Percentiles rank a stretch among this genome's conserved stretches.
Conservation (phyloP, 106 monocot genomes). For the Acorus calamus region DNA sequence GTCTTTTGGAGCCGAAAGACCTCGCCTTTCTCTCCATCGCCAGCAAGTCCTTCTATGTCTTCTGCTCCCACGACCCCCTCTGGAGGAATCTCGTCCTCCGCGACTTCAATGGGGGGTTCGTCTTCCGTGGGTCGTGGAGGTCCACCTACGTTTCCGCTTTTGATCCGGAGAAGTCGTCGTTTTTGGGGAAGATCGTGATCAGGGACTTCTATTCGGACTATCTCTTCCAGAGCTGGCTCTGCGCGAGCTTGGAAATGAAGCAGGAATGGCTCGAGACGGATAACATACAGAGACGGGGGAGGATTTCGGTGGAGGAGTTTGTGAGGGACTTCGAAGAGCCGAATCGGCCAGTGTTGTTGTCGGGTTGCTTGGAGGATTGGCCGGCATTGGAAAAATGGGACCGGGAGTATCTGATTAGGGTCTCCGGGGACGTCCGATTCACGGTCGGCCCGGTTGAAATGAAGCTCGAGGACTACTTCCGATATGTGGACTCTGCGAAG, state of each 20-base stretch:
- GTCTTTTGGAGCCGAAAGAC: constrained; percentile 40
- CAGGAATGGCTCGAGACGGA: constrained; percentile 71
- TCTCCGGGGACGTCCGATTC: constrained; percentile 49
- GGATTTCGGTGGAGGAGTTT: constrained; percentile 67
- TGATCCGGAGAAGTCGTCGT: too few species aligned
- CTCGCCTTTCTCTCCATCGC: constrained; percentile 43
- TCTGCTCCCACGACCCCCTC: constrained; percentile 83
- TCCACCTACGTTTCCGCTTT: constrained; percentile 39
- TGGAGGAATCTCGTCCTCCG: constrained; percentile 69
- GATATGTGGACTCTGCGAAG: constrained; percentile 36
- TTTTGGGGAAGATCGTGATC: constrained; percentile 11
- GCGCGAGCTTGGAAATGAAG: constrained; percentile 89
- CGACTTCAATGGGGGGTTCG: constrained; percentile 39
- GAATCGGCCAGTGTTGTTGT: constrained; percentile 78
- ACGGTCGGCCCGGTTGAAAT: constrained; percentile 84
- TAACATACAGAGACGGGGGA: constrained; percentile 48
- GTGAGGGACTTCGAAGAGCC: constrained; percentile 63
- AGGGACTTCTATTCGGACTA: constrained; percentile 84
- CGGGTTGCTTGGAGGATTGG: constrained; percentile 66
- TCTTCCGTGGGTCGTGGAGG: constrained; percentile 59
- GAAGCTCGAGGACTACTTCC: constrained; percentile 55
- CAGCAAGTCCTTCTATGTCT: constrained; percentile 67
- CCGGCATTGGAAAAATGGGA: constrained; percentile 70
- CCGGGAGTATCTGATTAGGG: constrained; percentile 22
- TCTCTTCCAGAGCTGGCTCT: constrained; percentile 98